Base-by-base conservation (phyloP, 345 rosid genomes). In the Clarkia xantiana region DNA sequence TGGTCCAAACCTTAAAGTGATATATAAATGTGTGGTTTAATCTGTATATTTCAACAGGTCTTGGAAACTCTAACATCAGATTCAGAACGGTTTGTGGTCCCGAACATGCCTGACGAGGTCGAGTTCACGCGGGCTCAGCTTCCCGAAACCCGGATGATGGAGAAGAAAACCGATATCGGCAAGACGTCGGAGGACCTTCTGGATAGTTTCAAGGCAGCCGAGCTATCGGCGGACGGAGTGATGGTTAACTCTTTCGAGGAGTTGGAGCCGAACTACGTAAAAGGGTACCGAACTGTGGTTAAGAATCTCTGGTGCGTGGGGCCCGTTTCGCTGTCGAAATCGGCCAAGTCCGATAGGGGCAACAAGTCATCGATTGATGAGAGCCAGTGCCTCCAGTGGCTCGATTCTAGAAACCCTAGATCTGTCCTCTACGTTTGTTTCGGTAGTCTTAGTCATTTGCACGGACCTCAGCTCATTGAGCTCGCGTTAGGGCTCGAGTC, bases 381-480 rank as follows among this genome's bases (percentile, higher is more conserved):
- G 39, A 15, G 11, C 12, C 50, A 16, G 13, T 65, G 72, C 55
- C 11, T 49, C 14, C 39, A 55, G 40, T 77, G 79, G 79, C 73
- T 77, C 2, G 63, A 64, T 45, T 43, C 53, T 0, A 49, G 16
- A 58, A 18, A 14, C 34, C 60, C 67, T 4, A 48, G 62, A 10
- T 71, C 80, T 1, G 80, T 71, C 0, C 50, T 77, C 11, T 74
- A 71, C 34, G 77, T 56, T 9, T 74, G 80, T 44, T 68, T 77
- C 3, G 80, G 84, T 3, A 77, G 76, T 55, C 55, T 71, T 3
- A 55, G 64, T 15, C 61, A 64, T 18, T 45, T 77, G 10, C 46
- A 45, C 39, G 62, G 66, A 1, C 11, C 29, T 0, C 80, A 74
- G 49, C 49, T 69, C 16, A 52, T 69, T 8, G 74, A 77, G 55